phyloP scores from a whole-genome alignment of 2,329 filamentous ascomycete species.

The Fusarium protoensiforme region DNA sequence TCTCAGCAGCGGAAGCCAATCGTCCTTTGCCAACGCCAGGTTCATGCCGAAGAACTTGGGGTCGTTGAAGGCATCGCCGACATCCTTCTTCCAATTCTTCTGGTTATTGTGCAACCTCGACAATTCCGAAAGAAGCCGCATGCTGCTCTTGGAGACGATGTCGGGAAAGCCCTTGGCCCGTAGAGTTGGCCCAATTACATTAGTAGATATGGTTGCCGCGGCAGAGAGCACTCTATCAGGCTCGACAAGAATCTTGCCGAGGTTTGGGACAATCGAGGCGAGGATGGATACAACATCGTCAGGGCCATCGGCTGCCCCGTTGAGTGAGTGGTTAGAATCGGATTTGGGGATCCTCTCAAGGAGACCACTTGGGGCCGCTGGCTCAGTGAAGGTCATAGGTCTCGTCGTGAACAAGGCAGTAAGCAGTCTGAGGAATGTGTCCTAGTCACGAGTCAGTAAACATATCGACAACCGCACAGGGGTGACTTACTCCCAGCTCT shows the following conservation, averaged over 20 bases:
- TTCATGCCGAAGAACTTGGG: slow-evolving; percentile 82
- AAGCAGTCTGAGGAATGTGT: slow-evolving; percentile 87
- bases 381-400: slow-evolving; percentile 77
- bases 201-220: slow-evolving; percentile 83
- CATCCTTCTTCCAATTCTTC: slow-evolving; percentile 93
- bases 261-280: slow-evolving; percentile 79
- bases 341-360: slow-evolving; percentile 52
- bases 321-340: slow-evolving; percentile 49
- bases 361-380: slow-evolving; percentile 49
- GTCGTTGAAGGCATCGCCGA: slow-evolving; percentile 93
- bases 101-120: slow-evolving; percentile 81
- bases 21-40: slow-evolving; percentile 71
- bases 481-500: slow-evolving; percentile 76
- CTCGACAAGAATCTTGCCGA: slow-evolving; percentile 86
- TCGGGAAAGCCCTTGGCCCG: slow-evolving; percentile 89
- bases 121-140: slow-evolving; percentile 81
- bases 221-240: slow-evolving; percentile 84
- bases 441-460: slow-evolving; percentile 63
- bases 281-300: slow-evolving; percentile 86
- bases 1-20: slow-evolving; percentile 85
- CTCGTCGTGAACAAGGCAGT: slow-evolving; percentile 95
- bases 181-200: slow-evolving; percentile 83
- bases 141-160: slow-evolving; percentile 77
- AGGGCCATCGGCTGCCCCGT: slow-evolving; percentile 60
- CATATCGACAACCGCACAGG: neutral